Conservation (phyloP, 495 filamentous ascomycete species). For the Talaromyces stipitatus region DNA sequence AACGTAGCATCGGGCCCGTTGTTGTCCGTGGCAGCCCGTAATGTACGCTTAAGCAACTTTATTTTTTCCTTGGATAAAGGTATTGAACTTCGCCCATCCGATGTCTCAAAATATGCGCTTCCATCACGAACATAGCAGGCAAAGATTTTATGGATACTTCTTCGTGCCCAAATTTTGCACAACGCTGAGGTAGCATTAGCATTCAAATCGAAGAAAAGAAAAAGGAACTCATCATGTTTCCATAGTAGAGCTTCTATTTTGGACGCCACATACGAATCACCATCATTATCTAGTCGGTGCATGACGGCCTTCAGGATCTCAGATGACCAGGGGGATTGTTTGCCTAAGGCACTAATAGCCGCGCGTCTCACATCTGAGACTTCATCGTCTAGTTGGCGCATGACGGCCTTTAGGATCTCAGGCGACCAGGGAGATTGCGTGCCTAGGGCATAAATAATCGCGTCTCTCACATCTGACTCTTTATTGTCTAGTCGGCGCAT, state of each 20-base stretch:
- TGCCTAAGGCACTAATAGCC: neutral
- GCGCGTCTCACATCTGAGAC: neutral
- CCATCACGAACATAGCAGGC: conserved; percentile 1
- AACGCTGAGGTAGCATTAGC: neutral
- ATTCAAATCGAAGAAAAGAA: neutral
- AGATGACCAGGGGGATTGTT: neutral
- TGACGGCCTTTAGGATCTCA: neutral
- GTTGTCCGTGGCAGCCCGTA: neutral
- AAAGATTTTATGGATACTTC: conserved; percentile 1
- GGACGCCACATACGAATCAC: neutral
- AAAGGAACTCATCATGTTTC: conserved; percentile 3
- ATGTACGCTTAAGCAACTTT: neutral
- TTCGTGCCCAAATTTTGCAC: conserved; percentile 1
- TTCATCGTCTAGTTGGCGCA: neutral
- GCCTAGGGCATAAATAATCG: neutral
- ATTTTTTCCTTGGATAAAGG: neutral
- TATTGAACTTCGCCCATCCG: neutral
- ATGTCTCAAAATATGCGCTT: neutral
- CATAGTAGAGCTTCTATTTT: neutral
- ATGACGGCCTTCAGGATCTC: neutral
- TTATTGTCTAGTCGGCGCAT: neutral
- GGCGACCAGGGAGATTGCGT: neutral
- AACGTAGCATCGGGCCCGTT: neutral
- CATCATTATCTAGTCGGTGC: neutral
- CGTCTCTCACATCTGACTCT: no score